Percentiles rank a stretch among this genome's conserved stretches.
These are phyloP conservation scores for Ophiostoma himal-ulmi DNA, from an alignment of 2,329 filamentous ascomycete genomes.

Conservation along the genomic window DNA sequence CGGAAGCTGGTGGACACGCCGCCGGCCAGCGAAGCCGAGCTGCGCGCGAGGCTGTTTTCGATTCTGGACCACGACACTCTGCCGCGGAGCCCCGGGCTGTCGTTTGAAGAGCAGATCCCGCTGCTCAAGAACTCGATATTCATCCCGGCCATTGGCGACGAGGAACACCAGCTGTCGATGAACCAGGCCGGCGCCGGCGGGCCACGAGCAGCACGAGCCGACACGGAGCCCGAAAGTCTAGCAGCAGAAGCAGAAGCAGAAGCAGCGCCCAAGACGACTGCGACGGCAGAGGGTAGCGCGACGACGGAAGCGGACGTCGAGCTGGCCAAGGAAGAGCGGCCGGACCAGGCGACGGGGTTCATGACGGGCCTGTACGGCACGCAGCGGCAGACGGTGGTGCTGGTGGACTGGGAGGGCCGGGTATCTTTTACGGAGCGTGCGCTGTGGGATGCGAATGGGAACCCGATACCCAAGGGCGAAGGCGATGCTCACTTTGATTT, in stretches of 20 bases:
- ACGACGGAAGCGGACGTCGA: constrained; percentile 33
- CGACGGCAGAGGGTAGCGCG: background rate
- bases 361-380: constrained; percentile 59
- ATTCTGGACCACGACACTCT: constrained; percentile 55
- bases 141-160: constrained; percentile 50
- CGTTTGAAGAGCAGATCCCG: constrained; percentile 50
- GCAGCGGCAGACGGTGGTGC: constrained; percentile 57
- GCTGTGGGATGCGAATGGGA: constrained; percentile 54
- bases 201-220: constrained; percentile 32
- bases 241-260: constrained; percentile 30
- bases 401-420: constrained; percentile 59
- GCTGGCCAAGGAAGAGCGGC: constrained; percentile 35
- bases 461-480: constrained; percentile 46
- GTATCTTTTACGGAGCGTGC: constrained; percentile 55
- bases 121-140: constrained; percentile 56
- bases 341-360: constrained; percentile 38
- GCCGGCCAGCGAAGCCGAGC: constrained; percentile 39
- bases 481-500: constrained; percentile 54
- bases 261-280: constrained; percentile 33
- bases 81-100: constrained; percentile 38
- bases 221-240: constrained; percentile 24
- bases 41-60: constrained; percentile 48
- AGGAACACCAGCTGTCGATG: constrained; percentile 34
- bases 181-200: constrained; percentile 28
- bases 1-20: constrained; percentile 40